Evolutionary conservation across 306 rosid genomes (phyloP).

Genomic region (Glycine latifolia): DNA sequence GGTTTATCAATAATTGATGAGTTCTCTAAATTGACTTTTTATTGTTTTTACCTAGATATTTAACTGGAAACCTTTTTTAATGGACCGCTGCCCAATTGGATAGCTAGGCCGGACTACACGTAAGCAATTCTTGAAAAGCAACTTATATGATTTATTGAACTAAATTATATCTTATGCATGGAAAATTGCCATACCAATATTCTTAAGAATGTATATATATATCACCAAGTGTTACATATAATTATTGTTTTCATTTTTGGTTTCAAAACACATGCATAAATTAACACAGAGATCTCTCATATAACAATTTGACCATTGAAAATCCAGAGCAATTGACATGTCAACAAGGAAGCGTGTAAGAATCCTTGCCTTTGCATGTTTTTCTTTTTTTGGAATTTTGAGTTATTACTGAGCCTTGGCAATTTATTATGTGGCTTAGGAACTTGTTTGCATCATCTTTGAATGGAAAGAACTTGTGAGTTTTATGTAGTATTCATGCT

Average conservation of each 20-base stretch:
- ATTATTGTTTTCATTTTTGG: slow-evolving; percentile 5
- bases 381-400: slow-evolving; percentile 5
- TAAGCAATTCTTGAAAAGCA: too few species aligned
- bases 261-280: slow-evolving; percentile 28
- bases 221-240: neutral
- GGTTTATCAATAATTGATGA: too few species aligned
- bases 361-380: slow-evolving; percentile 6
- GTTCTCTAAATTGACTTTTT: too few species aligned
- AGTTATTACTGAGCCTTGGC: slow-evolving; percentile 20
- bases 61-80: too few species aligned
- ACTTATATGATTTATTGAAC: too few species aligned
- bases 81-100: too few species aligned
- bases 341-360: slow-evolving; percentile 60
- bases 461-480: slow-evolving; percentile 46
- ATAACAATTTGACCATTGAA: slow-evolving; percentile 57
- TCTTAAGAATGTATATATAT: too few species aligned
- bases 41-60: too few species aligned
- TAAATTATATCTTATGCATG: too few species aligned
- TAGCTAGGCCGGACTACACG: too few species aligned
- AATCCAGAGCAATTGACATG: slow-evolving; percentile 51
- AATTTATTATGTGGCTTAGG: slow-evolving; percentile 35
- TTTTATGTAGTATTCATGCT: neutral
- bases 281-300: slow-evolving; percentile 74
- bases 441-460: slow-evolving; percentile 56
- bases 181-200: too few species aligned